These are phyloP conservation scores for Naganishia antarctica DNA, from an alignment of 768 basidiomycete species.

Conservation along the genomic window DNA sequence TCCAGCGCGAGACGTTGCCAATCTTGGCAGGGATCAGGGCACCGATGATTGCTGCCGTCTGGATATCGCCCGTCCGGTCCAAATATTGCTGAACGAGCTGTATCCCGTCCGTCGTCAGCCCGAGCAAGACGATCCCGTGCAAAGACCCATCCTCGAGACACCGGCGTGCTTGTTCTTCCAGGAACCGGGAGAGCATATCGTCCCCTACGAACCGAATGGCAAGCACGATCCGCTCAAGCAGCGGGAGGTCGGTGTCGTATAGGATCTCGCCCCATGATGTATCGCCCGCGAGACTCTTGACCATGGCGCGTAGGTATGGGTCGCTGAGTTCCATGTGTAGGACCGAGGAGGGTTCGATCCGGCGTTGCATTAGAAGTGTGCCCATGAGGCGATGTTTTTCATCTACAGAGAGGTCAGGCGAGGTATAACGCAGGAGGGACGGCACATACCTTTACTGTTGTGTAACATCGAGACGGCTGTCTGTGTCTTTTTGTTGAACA, in stretches of 20 bases:
- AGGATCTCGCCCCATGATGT: conserved; percentile 44
- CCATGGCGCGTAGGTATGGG: conserved; percentile 43
- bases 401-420: conserved; percentile 31
- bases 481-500: conserved; percentile 42
- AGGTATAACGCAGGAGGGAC: neutral
- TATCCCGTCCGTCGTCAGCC: conserved; percentile 36
- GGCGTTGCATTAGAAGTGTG: conserved; percentile 35
- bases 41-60: conserved; percentile 41
- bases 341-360: conserved; percentile 35
- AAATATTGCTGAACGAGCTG: conserved; percentile 36
- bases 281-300: conserved; percentile 38
- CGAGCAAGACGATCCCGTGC: conserved; percentile 36
- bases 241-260: conserved; percentile 38
- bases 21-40: conserved; percentile 32
- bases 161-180: conserved; percentile 33
- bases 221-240: conserved; percentile 42
- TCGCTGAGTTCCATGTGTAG: conserved; percentile 41
- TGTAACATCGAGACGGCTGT: conserved; percentile 41
- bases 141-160: conserved; percentile 33
- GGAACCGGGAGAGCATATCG: conserved; percentile 36
- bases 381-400: conserved; percentile 41
- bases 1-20: conserved; percentile 37
- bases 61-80: conserved; percentile 41
- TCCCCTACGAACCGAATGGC: conserved; percentile 43
- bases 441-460: conserved; percentile 33